A percentile compares a stretch with the other conserved stretches of the same genome.
phyloP scores from a whole-genome alignment of 176 grass and related monocot genomes.

The Carex scoparia region DNA sequence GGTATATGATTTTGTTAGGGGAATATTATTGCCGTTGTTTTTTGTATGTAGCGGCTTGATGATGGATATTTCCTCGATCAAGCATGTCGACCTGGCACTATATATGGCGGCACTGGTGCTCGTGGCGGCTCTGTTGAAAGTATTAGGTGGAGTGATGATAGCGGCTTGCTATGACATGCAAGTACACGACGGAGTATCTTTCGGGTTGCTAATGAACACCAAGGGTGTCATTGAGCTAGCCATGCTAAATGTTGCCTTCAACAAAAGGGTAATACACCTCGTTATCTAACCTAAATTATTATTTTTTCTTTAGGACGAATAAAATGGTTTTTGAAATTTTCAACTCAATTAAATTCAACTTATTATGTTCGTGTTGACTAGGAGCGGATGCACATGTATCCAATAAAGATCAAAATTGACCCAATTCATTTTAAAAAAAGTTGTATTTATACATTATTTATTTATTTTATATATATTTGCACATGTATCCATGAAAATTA shows the following conservation, averaged over 20 bases:
- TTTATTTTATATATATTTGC: too few relatives aligned
- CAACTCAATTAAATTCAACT: not conserved
- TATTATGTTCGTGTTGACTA: too few relatives aligned
- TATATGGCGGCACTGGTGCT: constrained; percentile 22
- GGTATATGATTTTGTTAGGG: constrained; percentile 57
- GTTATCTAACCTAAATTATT: not conserved
- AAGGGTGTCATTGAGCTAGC: constrained; percentile 64
- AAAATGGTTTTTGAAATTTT: not conserved
- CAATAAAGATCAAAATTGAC: too few relatives aligned
- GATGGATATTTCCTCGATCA: constrained; percentile 35
- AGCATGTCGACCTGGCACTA: not conserved
- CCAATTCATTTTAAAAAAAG: too few relatives aligned
- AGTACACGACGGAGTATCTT: constrained; percentile 43
- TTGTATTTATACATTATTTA: too few relatives aligned
- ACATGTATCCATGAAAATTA: too few relatives aligned
- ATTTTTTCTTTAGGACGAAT: not conserved
- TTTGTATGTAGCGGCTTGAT: constrained; percentile 61
- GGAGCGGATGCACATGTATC: too few relatives aligned
- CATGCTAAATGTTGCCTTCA: constrained; percentile 66
- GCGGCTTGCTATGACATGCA: constrained; percentile 48
- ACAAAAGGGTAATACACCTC: constrained; percentile 35
- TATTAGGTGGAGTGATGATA: constrained; percentile 22
- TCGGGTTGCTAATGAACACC: constrained; percentile 69
- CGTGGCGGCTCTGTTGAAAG: constrained; percentile 28
- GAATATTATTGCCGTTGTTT: constrained; percentile 55